Evolutionary conservation across 306 rosid species (phyloP), one percentile per base, ranked within the genome.

Genomic region (Sechiopsis laciniata): DNA sequence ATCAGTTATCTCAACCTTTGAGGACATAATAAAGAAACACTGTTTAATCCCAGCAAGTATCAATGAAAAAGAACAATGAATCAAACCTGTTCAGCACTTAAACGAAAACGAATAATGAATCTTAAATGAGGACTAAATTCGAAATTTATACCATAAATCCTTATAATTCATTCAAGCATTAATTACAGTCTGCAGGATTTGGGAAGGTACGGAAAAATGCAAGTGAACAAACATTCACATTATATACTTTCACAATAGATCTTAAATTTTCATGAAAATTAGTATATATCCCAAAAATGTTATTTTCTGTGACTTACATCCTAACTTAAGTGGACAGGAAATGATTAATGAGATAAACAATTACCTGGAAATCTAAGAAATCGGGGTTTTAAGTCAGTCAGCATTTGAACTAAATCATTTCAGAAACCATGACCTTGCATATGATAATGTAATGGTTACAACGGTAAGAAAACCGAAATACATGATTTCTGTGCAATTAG

Each of bases 341-440:
- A 35, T 3, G 2, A 67, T 26, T 2, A 79, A 58, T 42, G 22
- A 40, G 7, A 40, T 77, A 21, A 53, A 37, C 26, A 16, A 72
- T 75, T 83, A 94, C 98, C 97, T 88, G 97, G 97, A 85, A 91
- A 91, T 88, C 97, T 89, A 77, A 91, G 6, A 80, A 91, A 91
- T 72, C 73, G 85, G 45, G 97, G 96, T 77, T 89, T 82, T 79
- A 91, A 20, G 76, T 78, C 84, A 67, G 69, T 75, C 76, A 89
- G 37, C 91, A 87, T 87, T 83, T 77, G 70, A 19, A 76, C 70
- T 61, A 91, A 90, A 29, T 91, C 97, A 61, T 21, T 88, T 58
- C 96, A 90, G 82, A 91, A 91, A 75, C 96, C 96, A 74, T 85
- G 97, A 59, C 96, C 96, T 96, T 91, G 81, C 22, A 63, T 35